Evolutionary conservation across 305 asterid genomes (phyloP), one percentile per base, ranked within the genome.

Genomic region (Fraxinus floribunda): DNA sequence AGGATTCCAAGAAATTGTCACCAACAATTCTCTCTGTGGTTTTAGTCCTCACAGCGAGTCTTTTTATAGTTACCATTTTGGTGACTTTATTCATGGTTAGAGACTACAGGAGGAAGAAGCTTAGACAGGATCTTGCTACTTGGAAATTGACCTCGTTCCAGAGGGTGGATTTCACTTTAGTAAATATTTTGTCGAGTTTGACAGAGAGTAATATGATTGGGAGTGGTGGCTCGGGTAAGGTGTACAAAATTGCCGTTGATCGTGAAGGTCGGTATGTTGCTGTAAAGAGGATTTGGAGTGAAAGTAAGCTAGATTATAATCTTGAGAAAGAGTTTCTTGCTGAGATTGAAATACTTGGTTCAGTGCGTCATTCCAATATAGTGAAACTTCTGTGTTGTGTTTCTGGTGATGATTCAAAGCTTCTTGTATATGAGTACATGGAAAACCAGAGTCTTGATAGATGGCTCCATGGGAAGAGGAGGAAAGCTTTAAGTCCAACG

Each of bases 81-180:
- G 71, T 87, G 82, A 78, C 93, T 5, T 71, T 86, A 41, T 83
- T 78, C 77, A 4, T 92, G 87, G 64, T 90, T 10, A 88, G 92
- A 73, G 92, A 90, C 84, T 89, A 80, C 85, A 82, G 86, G 84
- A 88, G 87, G 80, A 94, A 90, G 95, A 92, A 90, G 89, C 91
- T 89, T 35, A 85, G 18, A 72, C 86, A 79, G 2, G 91, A 92
- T 77, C 87, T 89, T 4, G 87, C 91, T 0, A 85, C 92, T 2
- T 94, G 98, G 98, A 94, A 91, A 78, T 80, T 94, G 22, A 94
- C 95, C 84, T 93, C 98, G 0, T 95, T 94, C 80, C 99, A 93
- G 77, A 91, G 92, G 70, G 78, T 95, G 68, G 93, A 95, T 85
- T 95, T 95, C 88, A 88, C 93, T 0, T 93, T 90, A 88, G 91